phyloP scores from a whole-genome alignment of 805 yeast genomes.

The Kodamaea leandrae region DNA sequence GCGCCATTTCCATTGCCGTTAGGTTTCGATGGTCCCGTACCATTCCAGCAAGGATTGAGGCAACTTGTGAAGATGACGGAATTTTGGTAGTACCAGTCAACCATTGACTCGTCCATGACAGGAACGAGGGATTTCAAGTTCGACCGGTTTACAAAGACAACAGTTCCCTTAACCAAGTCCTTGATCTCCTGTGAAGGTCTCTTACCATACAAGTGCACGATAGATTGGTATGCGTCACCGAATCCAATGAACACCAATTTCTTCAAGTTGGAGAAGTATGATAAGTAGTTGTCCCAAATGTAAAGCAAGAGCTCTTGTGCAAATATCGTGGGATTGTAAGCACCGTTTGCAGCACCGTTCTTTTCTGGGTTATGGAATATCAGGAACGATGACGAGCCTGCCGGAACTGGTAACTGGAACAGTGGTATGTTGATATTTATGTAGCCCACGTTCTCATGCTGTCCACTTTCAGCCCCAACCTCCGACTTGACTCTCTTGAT shows the following conservation, averaged over 20 bases:
- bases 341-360: conserved; percentile 33
- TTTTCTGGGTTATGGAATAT: conserved; percentile 20
- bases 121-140: conserved; percentile 79
- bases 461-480: conserved; percentile 16
- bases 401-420: conserved; percentile 32
- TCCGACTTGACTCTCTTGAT: conserved; percentile 54
- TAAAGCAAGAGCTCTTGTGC: conserved; percentile 77
- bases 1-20: conserved; percentile 14
- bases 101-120: conserved; percentile 80
- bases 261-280: conserved; percentile 61
- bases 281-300: conserved; percentile 88
- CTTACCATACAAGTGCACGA: conserved; percentile 85
- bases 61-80: conserved; percentile 77
- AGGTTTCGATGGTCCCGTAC: conserved; percentile 16
- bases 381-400: conserved; percentile 11
- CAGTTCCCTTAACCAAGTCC: conserved; percentile 63
- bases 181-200: conserved; percentile 55
- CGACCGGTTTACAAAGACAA: conserved; percentile 65
- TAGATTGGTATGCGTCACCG: conserved; percentile 86
- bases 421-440: conserved; percentile 83
- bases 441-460: conserved; percentile 52
- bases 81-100: conserved; percentile 88
- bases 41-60: conserved; percentile 80
- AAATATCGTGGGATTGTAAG: conserved; percentile 59
- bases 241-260: conserved; percentile 79